Conservation (phyloP, 2,329 filamentous ascomycete species). For the Microsporum audouinii region DNA sequence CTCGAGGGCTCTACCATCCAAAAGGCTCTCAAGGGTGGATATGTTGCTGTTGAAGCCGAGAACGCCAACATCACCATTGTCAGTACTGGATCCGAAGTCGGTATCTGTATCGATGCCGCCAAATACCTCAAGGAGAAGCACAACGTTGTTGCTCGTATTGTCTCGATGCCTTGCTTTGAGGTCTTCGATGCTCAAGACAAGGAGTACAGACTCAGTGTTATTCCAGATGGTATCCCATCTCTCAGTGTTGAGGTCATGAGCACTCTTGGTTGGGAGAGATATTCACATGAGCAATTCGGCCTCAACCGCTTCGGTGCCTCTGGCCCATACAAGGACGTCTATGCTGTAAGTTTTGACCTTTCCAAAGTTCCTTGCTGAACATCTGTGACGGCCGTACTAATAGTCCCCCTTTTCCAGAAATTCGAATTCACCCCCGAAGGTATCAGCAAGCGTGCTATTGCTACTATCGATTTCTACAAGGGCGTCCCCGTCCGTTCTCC, state of each 20-base stretch:
- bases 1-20: constrained; percentile 88
- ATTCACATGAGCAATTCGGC: constrained; percentile 98
- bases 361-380: not conserved
- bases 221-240: constrained; percentile 87
- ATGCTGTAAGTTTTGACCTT: constrained; percentile 54
- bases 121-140: constrained; percentile 85
- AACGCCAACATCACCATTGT: constrained; percentile 79
- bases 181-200: constrained; percentile 89
- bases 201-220: constrained; percentile 85
- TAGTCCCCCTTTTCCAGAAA: constrained; percentile 49
- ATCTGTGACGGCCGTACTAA: constrained; percentile 4
- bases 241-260: constrained; percentile 93
- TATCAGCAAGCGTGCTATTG: constrained; percentile 83
- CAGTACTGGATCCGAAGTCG: constrained; percentile 91
- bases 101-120: constrained; percentile 82
- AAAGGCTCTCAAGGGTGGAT: constrained; percentile 86
- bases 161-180: constrained; percentile 93
- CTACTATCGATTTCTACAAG: constrained; percentile 97
- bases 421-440: constrained; percentile 99
- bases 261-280: constrained; percentile 97
- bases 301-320: constrained; percentile 98
- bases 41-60: constrained; percentile 75
- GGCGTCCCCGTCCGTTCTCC: constrained; percentile 85
- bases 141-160: constrained; percentile 76
- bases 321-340: constrained; percentile 94